Percentiles rank a stretch among this genome's conserved stretches.
Conservation (phyloP, 2,329 filamentous ascomycete genomes). For the Dactylonectria estremocensis region DNA sequence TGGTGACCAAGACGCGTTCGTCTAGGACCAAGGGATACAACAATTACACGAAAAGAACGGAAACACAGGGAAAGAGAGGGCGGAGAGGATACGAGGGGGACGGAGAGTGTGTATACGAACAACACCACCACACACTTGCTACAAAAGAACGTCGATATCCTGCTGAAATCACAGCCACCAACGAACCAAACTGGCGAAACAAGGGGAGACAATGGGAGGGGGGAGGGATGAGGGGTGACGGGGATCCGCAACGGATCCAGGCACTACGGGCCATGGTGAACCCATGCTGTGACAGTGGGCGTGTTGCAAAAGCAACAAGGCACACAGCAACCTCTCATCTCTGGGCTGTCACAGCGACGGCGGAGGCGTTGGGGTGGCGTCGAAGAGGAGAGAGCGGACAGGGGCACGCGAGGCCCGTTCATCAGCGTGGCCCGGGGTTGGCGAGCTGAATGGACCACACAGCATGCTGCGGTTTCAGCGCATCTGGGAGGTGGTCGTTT, state of each 20-base stretch:
- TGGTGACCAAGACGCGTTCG: constrained; percentile 6
- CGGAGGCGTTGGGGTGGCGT: not conserved
- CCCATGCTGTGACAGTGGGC: constrained; percentile 37
- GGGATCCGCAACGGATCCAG: constrained; percentile 16
- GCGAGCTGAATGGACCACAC: not conserved
- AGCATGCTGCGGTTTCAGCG: constrained; percentile 4
- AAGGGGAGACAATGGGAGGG: constrained; percentile 8
- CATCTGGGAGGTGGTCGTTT: not conserved
- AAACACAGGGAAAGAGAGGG: constrained; percentile 9
- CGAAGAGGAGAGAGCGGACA: not conserved
- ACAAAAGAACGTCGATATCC: constrained; percentile 1
- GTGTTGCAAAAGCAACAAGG: constrained; percentile 32
- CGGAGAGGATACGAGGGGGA: constrained; percentile 2
- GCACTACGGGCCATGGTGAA: constrained; percentile 21
- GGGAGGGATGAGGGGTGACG: not conserved
- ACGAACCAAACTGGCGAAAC: constrained; percentile 28
- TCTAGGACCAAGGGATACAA: constrained; percentile 11
- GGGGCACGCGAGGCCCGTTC: not conserved
- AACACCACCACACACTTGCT: not conserved
- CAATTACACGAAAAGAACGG: constrained; percentile 12
- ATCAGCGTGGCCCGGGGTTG: not conserved
- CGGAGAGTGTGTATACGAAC: not conserved
- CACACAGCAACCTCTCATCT: not conserved
- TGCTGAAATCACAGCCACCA: constrained; percentile 14
- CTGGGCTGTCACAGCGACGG: not conserved